These are phyloP conservation scores for Agrostemma githago DNA, from an alignment of 148 eudicot genomes.

Conservation along the genomic window DNA sequence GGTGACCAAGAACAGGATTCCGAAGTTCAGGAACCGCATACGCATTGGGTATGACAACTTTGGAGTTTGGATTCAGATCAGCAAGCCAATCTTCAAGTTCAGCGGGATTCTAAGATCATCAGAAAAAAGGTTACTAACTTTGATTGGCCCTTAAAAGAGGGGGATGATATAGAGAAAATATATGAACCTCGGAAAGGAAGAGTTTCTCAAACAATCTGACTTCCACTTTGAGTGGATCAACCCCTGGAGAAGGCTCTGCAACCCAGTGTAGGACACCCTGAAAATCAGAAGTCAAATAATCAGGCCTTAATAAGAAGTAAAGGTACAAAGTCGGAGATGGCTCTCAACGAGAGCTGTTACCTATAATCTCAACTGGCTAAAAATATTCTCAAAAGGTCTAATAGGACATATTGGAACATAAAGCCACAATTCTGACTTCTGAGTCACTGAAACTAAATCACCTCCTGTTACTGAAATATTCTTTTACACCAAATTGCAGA, in stretches of 20 bases:
- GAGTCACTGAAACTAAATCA: neutral
- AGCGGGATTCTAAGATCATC: slow-evolving; percentile 58
- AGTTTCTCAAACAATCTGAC: slow-evolving; percentile 81
- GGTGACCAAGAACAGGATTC: slow-evolving; percentile 57
- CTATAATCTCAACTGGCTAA: too few species aligned
- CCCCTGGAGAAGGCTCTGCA: slow-evolving; percentile 71
- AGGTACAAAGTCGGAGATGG: too few species aligned
- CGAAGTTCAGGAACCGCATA: slow-evolving; percentile 61
- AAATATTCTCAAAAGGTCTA: neutral
- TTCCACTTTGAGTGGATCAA: slow-evolving; percentile 84
- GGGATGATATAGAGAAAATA: slow-evolving; percentile 6
- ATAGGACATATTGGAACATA: neutral
- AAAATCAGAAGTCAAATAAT: slow-evolving; percentile 1
- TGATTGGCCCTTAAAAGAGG: neutral
- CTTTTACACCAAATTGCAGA: neutral
- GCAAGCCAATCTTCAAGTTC: slow-evolving; percentile 90
- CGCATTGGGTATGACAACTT: slow-evolving; percentile 58
- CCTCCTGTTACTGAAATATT: neutral
- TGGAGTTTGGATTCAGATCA: slow-evolving; percentile 70
- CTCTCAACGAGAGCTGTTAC: too few species aligned
- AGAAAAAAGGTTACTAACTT: slow-evolving; percentile 8
- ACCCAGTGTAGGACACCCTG: slow-evolving; percentile 97
- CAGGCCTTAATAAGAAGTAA: neutral
- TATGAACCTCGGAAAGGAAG: slow-evolving; percentile 71
- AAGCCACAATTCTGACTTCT: neutral